These are phyloP conservation scores for Rachicladosporium sp. DNA, from an alignment of 2,329 filamentous ascomycete species.

Conservation along the genomic window DNA sequence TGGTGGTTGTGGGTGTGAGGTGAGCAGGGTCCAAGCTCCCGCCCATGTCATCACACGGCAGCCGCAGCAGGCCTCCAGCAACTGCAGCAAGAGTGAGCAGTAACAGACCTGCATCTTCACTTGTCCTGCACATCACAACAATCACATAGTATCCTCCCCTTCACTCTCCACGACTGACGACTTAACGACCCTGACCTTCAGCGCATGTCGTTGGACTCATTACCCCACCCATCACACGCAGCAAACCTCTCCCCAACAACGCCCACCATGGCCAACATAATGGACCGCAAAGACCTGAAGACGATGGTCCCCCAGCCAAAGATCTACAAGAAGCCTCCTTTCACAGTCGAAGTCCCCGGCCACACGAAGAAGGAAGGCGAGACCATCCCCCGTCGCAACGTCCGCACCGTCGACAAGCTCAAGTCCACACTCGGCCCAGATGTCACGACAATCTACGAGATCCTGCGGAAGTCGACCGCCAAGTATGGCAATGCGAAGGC, in stretches of 20 bases:
- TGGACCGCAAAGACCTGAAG: constrained; percentile 32
- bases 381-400: constrained; percentile 69
- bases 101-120: no score
- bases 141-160: no score
- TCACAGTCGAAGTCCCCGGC: constrained; percentile 60
- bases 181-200: neutral
- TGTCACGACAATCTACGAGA: constrained; percentile 65
- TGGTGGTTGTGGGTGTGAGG: no score
- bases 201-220: constrained; percentile 7
- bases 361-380: constrained; percentile 62
- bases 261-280: constrained; percentile 21
- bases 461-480: constrained; percentile 56
- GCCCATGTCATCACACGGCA: no score
- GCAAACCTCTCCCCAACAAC: constrained; percentile 1
- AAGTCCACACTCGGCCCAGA: constrained; percentile 53
- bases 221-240: constrained; percentile 3
- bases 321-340: constrained; percentile 53
- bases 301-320: constrained; percentile 36
- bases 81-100: no score
- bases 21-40: no score
- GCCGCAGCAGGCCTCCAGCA: no score
- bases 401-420: constrained; percentile 58
- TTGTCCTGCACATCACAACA: no score
- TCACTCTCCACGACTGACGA: neutral
- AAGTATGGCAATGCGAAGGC: constrained; percentile 42